A percentile compares a stretch with the other conserved stretches of the same genome.
phyloP scores from a whole-genome alignment of 1,284 basidiomycete species.

The Pyrrhoderma lamaoense region DNA sequence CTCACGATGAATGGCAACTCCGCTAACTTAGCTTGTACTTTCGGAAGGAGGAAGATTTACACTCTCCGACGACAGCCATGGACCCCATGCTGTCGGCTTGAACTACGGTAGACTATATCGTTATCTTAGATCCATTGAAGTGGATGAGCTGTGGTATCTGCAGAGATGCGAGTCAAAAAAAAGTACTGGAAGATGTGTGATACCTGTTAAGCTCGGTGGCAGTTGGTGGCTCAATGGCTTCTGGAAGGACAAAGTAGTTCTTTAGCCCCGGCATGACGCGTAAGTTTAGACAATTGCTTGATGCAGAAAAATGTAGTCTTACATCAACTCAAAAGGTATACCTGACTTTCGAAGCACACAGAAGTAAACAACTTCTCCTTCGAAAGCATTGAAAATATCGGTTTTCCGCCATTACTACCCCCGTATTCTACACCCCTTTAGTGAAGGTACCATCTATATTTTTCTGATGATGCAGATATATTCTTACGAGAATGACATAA shows the following conservation, averaged over 20 bases:
- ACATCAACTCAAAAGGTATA: too few species aligned
- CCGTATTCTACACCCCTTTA: too few species aligned
- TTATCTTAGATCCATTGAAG: constrained; percentile 59
- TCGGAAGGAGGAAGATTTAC: constrained; percentile 65
- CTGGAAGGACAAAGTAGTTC: constrained; percentile 37
- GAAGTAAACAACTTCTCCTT: too few species aligned
- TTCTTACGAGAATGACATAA: too few species aligned
- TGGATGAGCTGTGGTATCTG: constrained; percentile 69
- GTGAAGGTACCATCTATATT: too few species aligned
- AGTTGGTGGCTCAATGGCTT: constrained; percentile 54
- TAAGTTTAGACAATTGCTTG: too few species aligned
- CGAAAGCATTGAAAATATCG: too few species aligned
- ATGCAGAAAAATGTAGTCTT: too few species aligned
- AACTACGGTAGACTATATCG: constrained; percentile 68
- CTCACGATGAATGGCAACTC: background rate
- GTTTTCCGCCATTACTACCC: too few species aligned
- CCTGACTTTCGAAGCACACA: too few species aligned
- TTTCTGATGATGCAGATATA: too few species aligned
- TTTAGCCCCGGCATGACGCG: background rate
- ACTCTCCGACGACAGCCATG: constrained; percentile 95
- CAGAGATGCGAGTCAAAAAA: background rate
- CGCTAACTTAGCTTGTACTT: constrained; percentile 54
- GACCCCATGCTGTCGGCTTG: constrained; percentile 79
- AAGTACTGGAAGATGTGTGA: constrained; percentile 33
- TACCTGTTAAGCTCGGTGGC: constrained; percentile 37